Evolutionary conservation across 495 filamentous ascomycete genomes (phyloP).

Genomic region (Hypoxylon perforatum): DNA sequence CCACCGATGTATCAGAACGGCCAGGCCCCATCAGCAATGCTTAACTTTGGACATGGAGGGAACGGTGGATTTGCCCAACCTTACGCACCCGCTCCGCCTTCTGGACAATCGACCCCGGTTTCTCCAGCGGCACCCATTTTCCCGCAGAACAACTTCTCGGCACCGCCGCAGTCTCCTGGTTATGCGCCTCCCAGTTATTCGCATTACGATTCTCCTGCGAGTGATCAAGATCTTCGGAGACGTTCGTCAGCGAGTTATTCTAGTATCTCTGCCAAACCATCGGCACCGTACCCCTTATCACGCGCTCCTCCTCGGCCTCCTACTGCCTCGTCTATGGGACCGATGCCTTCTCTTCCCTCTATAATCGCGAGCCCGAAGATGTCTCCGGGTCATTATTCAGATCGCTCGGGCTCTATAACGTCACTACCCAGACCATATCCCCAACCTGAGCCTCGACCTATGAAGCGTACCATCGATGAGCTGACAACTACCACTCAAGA

Average conservation of each 20-base stretch:
- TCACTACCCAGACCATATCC: slow-evolving; percentile 36
- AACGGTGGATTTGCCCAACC: slow-evolving; percentile 42
- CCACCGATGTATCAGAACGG: slow-evolving; percentile 54
- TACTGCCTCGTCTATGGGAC: slow-evolving; percentile 31
- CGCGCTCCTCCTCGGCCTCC: slow-evolving; percentile 29
- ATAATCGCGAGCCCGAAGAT: slow-evolving; percentile 38
- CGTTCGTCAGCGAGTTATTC: slow-evolving; percentile 40
- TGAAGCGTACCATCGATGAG: slow-evolving; percentile 46
- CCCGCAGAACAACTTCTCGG: slow-evolving; percentile 34
- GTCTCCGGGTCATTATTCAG: slow-evolving; percentile 26
- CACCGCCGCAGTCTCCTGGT: slow-evolving; percentile 39
- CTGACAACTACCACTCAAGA: slow-evolving; percentile 40
- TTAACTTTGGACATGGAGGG: slow-evolving; percentile 46
- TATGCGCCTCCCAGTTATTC: slow-evolving; percentile 39
- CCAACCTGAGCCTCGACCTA: slow-evolving; percentile 35
- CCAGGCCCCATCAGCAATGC: slow-evolving; percentile 46
- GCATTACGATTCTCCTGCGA: slow-evolving; percentile 39
- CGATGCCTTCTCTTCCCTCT: slow-evolving; percentile 37
- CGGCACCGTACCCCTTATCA: slow-evolving; percentile 29
- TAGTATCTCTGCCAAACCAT: slow-evolving; percentile 38
- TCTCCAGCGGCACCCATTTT: slow-evolving; percentile 44
- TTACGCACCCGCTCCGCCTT: slow-evolving; percentile 36
- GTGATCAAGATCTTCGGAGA: slow-evolving; percentile 36
- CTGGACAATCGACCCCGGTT: slow-evolving; percentile 44
- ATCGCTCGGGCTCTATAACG: slow-evolving; percentile 40